Conservation (phyloP, 805 yeast species). For the Myxozyma nipponensis region DNA sequence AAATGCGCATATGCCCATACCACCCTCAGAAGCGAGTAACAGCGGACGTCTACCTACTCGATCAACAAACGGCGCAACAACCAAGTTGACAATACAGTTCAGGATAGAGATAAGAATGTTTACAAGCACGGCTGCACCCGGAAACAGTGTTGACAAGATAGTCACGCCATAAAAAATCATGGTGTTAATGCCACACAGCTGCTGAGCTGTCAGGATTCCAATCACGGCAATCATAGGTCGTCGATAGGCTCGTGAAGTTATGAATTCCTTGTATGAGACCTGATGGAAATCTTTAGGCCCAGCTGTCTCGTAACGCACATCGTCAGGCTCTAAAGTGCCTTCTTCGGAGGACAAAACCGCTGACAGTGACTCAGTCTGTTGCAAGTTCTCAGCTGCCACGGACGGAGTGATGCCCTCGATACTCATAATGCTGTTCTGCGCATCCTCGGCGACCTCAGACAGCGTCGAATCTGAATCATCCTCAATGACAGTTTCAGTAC, state of each 20-base stretch:
- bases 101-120: slow-evolving; percentile 73
- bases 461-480: slow-evolving; percentile 18
- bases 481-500: neutral
- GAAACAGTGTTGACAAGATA: slow-evolving; percentile 67
- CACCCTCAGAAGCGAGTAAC: slow-evolving; percentile 57
- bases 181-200: slow-evolving; percentile 87
- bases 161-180: slow-evolving; percentile 91
- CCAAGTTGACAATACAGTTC: slow-evolving; percentile 69
- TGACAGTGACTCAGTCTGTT: slow-evolving; percentile 2
- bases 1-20: slow-evolving; percentile 65
- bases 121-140: slow-evolving; percentile 63
- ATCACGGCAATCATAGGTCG: slow-evolving; percentile 65
- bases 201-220: slow-evolving; percentile 76
- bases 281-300: slow-evolving; percentile 17
- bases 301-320: slow-evolving; percentile 6
- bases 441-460: slow-evolving; percentile 11
- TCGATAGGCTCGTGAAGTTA: slow-evolving; percentile 49
- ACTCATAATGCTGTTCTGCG: slow-evolving; percentile 5
- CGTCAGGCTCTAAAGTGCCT: slow-evolving; percentile 26
- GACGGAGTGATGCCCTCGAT: neutral
- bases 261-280: slow-evolving; percentile 40
- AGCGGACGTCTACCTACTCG: slow-evolving; percentile 69
- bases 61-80: slow-evolving; percentile 74
- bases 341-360: slow-evolving; percentile 14
- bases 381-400: neutral